A percentile compares a stretch with the other conserved stretches of the same genome.
Evolutionary conservation across 2,329 filamentous ascomycete species (phyloP).

Genomic region (Monosporascus sp.): DNA sequence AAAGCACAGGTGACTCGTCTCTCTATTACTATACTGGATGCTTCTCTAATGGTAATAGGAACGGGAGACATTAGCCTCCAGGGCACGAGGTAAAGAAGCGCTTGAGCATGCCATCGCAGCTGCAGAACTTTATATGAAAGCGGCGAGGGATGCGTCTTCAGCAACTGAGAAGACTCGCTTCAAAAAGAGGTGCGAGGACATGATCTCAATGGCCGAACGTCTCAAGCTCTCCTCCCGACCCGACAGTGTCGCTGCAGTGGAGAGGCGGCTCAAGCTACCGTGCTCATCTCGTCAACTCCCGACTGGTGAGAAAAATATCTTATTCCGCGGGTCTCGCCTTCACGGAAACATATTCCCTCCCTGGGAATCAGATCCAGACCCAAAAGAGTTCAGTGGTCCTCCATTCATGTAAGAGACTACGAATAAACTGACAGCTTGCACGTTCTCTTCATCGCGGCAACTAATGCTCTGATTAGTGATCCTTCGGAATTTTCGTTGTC

Average conservation of each 20-base stretch:
- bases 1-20: conserved; percentile 34
- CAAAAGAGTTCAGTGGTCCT: conserved; percentile 57
- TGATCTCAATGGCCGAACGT: conserved; percentile 67
- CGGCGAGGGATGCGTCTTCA: conserved; percentile 55
- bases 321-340: conserved; percentile 72
- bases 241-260: conserved; percentile 15
- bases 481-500: conserved; percentile 67
- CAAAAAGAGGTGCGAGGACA: conserved; percentile 60
- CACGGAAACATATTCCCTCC: conserved; percentile 81
- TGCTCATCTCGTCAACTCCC: conserved; percentile 55
- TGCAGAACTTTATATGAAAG: conserved; percentile 77
- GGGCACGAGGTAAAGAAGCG: conserved; percentile 56
- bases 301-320: conserved; percentile 67
- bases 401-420: conserved; percentile 57
- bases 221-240: conserved; percentile 52
- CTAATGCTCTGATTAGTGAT: conserved; percentile 51
- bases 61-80: conserved; percentile 39
- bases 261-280: conserved; percentile 26
- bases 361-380: conserved; percentile 63
- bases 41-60: conserved; percentile 32
- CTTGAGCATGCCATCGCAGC: conserved; percentile 71
- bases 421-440: conserved; percentile 1
- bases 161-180: conserved; percentile 62
- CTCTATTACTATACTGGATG: neutral
- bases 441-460: conserved; percentile 1